Evolutionary conservation across 2,329 filamentous ascomycete species (phyloP), one percentile per base, ranked within the genome.

Genomic region (Xylogone sp.): DNA sequence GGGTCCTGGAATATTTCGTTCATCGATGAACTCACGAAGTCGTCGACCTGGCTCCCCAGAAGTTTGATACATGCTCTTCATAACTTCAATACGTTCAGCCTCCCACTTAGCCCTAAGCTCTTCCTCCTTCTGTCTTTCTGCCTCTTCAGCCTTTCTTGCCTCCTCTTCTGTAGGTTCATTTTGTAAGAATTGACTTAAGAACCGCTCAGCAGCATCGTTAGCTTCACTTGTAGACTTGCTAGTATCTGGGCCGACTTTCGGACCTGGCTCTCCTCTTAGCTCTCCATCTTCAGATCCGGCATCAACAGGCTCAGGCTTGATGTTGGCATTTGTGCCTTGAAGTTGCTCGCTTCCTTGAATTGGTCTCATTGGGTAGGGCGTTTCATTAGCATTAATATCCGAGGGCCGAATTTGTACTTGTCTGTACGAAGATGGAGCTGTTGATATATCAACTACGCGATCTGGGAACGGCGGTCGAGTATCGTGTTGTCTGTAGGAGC

Each of bases 261-360:
- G 42, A 18, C 42, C 47, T 43, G 58, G 44, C 21, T 63, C 56
- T 42, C 51, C 60, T 39, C 59, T 57, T 9, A 70, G 56, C 53
- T 71, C 68, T 7, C 67, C 67, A 58, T 71, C 68, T 55, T 71
- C 68, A 4, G 68, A 70, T n/a, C 63, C 62, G 63, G 48, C 61
- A 16, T 65, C 63, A 19, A 51, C 49, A 48, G 55, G 53, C 10
- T 60, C 59, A 21, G 57, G 52, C 43, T 57, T 59, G 12, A 47
- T 42, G 49, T 54, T 31, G 56, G 46, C 9, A 31, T 27, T 27
- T 16, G 4, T 39, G 5, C n/a, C n/a, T 39, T 16, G 34, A 16
- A 39, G 5, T 18, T 39, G 34, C n/a, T 39, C 34, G 34, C 34
- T 39, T 39, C n/a, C 34, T 5, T 39, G 34, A 16, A 6, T 39